Evolutionary conservation across 2,329 filamentous ascomycete species (phyloP).

Genomic region (Eutypella sp.): DNA sequence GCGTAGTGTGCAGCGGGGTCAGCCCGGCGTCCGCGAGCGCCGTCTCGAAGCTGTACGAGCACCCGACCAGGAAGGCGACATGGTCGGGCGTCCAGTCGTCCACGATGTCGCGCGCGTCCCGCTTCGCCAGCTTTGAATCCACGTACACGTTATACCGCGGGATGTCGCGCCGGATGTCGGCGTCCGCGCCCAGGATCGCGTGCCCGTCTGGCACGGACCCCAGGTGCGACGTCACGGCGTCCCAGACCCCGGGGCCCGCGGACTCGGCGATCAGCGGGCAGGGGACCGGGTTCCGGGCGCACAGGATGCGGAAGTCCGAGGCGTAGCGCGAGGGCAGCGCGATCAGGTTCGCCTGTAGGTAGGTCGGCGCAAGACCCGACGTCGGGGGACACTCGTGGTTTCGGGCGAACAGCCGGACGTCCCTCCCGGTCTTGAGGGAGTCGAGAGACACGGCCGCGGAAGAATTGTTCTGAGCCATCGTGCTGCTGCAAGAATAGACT

Average conservation of each 20-base stretch:
- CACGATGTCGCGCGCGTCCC: slow-evolving; percentile 37
- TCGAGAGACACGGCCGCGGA: no score
- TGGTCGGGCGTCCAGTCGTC: slow-evolving; percentile 53
- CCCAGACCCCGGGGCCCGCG: slow-evolving; percentile 35
- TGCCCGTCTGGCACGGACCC: slow-evolving; percentile 11
- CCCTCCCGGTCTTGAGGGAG: no score
- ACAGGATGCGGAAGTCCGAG: slow-evolving; percentile 52
- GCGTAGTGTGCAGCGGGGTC: slow-evolving; percentile 43
- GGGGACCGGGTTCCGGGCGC: slow-evolving; percentile 56
- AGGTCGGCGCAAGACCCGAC: slow-evolving; percentile 48
- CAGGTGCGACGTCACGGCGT: slow-evolving; percentile 30
- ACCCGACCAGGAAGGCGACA: slow-evolving; percentile 59
- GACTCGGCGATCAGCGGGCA: slow-evolving; percentile 57
- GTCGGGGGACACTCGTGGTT: no score
- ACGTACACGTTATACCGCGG: slow-evolving; percentile 56
- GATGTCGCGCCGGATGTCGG: slow-evolving; percentile 54
- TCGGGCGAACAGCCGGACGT: no score
- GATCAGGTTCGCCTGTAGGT: slow-evolving; percentile 59
- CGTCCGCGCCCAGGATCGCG: slow-evolving; percentile 28
- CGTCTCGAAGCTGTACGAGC: slow-evolving; percentile 58
- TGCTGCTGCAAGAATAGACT: no score
- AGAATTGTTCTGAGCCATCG: no score
- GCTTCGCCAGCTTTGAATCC: slow-evolving; percentile 36
- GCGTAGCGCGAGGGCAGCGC: slow-evolving; percentile 54
- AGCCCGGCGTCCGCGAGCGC: slow-evolving; percentile 48